Evolutionary conservation across 176 grass and related monocot species (phyloP), one percentile per base, ranked within the genome.

Genomic region (Hordeum vulgare): DNA sequence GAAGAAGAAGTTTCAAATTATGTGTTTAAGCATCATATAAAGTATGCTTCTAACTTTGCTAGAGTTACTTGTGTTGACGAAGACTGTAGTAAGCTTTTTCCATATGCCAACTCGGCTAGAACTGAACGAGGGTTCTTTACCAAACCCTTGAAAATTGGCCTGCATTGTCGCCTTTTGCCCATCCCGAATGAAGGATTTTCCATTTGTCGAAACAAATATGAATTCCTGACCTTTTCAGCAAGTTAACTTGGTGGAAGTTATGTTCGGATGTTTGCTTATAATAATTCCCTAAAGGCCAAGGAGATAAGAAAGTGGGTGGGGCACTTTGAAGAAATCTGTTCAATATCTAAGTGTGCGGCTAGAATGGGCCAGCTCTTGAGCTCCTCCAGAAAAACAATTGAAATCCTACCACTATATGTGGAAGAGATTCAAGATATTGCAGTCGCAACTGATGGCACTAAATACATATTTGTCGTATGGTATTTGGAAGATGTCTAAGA

Each of bases 241-340:
- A 98, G 96, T 84, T 93, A 98, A 57, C 93, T 98, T 88, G 83
- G 96, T 58, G 78, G 86, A 12, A 95, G 85, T 93, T 98, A 93
- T 78, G 87, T 95, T 92, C 94, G 96, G 96, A 98, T 98, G 96
- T 98, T 98, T 95, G 91, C 93, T 70, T 94, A 93, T 90, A n/a
- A n/a, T n/a, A n/a, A n/a, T n/a, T n/a, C n/a, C n/a, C n/a, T n/a
- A n/a, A n/a, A n/a, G n/a, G n/a, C n/a, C n/a, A n/a, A n/a, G n/a
- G n/a, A n/a, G n/a, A n/a, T n/a, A n/a, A n/a, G n/a, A n/a, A n/a
- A n/a, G n/a, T n/a, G n/a, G n/a, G n/a, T n/a, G n/a, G n/a, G n/a
- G n/a, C n/a, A n/a, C n/a, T n/a, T n/a, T n/a, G n/a, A n/a, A n/a
- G n/a, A n/a, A n/a, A n/a, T n/a, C n/a, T n/a, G n/a, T n/a, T n/a